A percentile compares a stretch with the other conserved stretches of the same genome.
These are phyloP conservation scores for Phytophthora pluvialis DNA, from an alignment of 352 stramenopile species.

Conservation along the genomic window DNA sequence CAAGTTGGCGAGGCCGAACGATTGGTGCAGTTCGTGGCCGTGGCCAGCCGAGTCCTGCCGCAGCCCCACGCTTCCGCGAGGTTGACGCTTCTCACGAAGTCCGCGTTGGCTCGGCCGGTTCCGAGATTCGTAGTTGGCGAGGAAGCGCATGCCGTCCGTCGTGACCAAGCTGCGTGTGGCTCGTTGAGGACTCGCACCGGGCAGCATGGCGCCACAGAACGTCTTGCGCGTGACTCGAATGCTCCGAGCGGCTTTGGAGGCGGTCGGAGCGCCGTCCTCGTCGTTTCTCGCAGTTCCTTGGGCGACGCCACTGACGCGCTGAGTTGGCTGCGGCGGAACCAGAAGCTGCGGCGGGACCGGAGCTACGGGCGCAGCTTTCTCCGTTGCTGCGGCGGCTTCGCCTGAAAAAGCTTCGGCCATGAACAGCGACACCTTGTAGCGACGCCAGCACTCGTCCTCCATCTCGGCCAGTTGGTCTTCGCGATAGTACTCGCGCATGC, in stretches of 20 bases:
- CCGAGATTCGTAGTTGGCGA: constrained; percentile 61
- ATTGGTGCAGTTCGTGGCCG: constrained; percentile 27
- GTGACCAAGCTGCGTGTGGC: constrained; percentile 45
- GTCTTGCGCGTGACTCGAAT: constrained; percentile 45
- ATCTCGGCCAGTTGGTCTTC: constrained; percentile 57
- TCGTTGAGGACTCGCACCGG: constrained; percentile 24
- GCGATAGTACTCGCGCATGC: constrained; percentile 59
- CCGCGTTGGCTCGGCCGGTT: constrained; percentile 23
- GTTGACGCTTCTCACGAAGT: constrained; percentile 2
- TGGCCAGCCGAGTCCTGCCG: not conserved
- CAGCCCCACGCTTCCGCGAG: constrained; percentile 9
- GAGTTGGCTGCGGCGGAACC: constrained; percentile 1
- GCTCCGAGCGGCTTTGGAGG: constrained; percentile 25
- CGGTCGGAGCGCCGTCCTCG: constrained; percentile 21
- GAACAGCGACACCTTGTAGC: constrained; percentile 72
- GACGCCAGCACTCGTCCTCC: constrained; percentile 76
- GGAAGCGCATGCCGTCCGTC: constrained; percentile 64
- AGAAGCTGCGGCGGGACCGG: not conserved
- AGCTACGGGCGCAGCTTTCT: not conserved
- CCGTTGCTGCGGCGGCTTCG: not conserved
- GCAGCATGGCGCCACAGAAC: constrained; percentile 45
- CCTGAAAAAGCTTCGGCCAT: constrained; percentile 50
- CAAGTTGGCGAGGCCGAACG: constrained; percentile 7
- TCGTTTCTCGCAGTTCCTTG: constrained; percentile 16
- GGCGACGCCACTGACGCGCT: not conserved